These are phyloP conservation scores for Teunomyces gatunensis DNA, from an alignment of 805 yeast species.

Conservation along the genomic window DNA sequence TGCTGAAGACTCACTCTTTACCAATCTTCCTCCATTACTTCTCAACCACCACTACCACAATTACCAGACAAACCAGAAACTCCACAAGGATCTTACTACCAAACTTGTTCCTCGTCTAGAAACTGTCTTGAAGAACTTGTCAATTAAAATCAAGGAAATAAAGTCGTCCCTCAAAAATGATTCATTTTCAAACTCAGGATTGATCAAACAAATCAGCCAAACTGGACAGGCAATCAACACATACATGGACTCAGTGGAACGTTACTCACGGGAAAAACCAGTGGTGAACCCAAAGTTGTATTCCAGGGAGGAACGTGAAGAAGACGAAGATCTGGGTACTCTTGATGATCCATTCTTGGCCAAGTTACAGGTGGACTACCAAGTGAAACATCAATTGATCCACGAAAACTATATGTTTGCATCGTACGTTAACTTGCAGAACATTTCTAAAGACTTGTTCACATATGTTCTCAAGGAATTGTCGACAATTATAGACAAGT, in stretches of 20 bases:
- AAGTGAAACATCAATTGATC: constrained; percentile 38
- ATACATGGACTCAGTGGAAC: constrained; percentile 32
- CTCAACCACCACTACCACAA: constrained; percentile 33
- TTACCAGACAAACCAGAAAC: constrained; percentile 25
- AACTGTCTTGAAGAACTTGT: constrained; percentile 31
- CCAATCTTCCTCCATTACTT: constrained; percentile 30
- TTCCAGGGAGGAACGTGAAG: constrained; percentile 20
- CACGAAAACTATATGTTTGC: constrained; percentile 43
- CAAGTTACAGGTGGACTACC: constrained; percentile 39
- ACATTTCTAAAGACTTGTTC: constrained; percentile 37
- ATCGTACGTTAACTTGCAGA: constrained; percentile 40
- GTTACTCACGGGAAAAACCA: constrained; percentile 36
- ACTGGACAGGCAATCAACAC: constrained; percentile 53
- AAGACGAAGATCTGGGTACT: constrained; percentile 24
- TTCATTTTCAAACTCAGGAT: constrained; percentile 35
- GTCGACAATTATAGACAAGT: constrained; percentile 28
- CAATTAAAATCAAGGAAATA: constrained; percentile 41
- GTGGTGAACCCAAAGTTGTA: constrained; percentile 19
- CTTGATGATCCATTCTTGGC: constrained; percentile 42
- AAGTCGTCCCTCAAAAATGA: constrained; percentile 39
- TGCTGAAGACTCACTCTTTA: constrained; percentile 23
- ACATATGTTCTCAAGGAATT: constrained; percentile 38
- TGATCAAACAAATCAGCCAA: constrained; percentile 47
- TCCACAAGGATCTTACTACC: constrained; percentile 28
- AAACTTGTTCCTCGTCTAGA: constrained; percentile 40